Conservation (phyloP, 495 filamentous ascomycete genomes). For the Cenococcum geophilum region DNA sequence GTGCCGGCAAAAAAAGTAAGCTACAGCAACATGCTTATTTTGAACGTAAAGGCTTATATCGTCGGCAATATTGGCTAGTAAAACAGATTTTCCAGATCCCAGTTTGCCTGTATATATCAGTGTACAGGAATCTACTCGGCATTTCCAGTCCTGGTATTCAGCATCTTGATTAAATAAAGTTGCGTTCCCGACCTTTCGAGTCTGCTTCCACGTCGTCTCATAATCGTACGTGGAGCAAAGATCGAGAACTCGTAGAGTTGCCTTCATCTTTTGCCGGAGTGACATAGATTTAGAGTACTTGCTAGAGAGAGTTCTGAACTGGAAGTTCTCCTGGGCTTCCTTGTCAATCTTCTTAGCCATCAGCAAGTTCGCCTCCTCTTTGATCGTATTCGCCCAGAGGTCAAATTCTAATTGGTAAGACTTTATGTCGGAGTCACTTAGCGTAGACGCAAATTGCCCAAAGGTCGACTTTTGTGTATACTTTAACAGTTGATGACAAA, state of each 20-base stretch:
- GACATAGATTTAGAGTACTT: slow-evolving; percentile 30
- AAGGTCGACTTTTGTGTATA: slow-evolving; percentile 38
- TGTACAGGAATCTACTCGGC: slow-evolving; percentile 25
- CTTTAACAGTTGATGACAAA: slow-evolving; percentile 40
- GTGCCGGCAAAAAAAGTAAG: slow-evolving; percentile 45
- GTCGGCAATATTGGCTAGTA: slow-evolving; percentile 43
- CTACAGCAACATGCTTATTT: slow-evolving; percentile 25
- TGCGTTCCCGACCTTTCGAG: slow-evolving; percentile 40
- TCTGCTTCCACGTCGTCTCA: slow-evolving; percentile 42
- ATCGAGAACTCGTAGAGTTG: slow-evolving; percentile 34
- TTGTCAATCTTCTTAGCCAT: slow-evolving; percentile 35
- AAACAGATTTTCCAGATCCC: slow-evolving; percentile 43
- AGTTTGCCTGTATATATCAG: slow-evolving; percentile 42
- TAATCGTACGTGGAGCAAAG: slow-evolving; percentile 43
- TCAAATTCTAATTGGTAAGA: slow-evolving; percentile 38
- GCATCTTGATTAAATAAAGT: slow-evolving; percentile 28
- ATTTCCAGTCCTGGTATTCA: slow-evolving; percentile 41
- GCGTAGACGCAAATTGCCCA: slow-evolving; percentile 33
- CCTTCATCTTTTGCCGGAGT: slow-evolving; percentile 28
- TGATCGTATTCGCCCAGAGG: slow-evolving; percentile 40
- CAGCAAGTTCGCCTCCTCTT: slow-evolving; percentile 37
- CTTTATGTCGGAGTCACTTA: slow-evolving; percentile 35
- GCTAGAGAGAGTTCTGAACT: slow-evolving; percentile 28
- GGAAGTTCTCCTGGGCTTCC: slow-evolving; percentile 34
- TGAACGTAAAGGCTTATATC: slow-evolving; percentile 36